These are phyloP conservation scores for Fusarium vanettenii DNA, from an alignment of 2,329 filamentous ascomycete genomes.

Conservation along the genomic window DNA sequence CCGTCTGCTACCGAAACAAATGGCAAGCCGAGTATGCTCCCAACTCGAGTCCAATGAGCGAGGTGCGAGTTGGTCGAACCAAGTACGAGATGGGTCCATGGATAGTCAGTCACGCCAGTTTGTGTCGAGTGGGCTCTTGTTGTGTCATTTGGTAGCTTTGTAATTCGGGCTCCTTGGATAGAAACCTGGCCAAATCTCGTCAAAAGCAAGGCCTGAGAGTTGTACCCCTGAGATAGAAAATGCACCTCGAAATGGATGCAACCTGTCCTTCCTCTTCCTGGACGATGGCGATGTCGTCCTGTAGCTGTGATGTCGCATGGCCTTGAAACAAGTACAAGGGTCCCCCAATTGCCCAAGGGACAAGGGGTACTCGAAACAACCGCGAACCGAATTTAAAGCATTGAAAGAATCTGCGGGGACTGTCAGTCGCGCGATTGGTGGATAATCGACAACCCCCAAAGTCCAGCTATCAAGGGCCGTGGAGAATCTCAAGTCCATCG, in stretches of 20 bases:
- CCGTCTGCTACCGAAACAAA: conserved; percentile 15
- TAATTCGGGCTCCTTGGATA: neutral
- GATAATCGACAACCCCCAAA: conserved; percentile 21
- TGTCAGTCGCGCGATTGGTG: conserved; percentile 27
- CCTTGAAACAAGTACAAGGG: conserved; percentile 41
- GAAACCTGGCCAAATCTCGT: neutral
- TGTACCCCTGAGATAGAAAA: conserved; percentile 4
- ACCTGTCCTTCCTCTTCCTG: conserved; percentile 13
- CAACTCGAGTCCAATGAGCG: neutral
- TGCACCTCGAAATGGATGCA: conserved; percentile 1
- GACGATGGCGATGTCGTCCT: conserved; percentile 18
- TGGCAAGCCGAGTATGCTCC: conserved; percentile 14
- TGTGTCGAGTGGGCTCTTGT: neutral
- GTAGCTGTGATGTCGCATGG: conserved; percentile 30
- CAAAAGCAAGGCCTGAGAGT: conserved; percentile 1
- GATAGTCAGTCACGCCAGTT: conserved; percentile 4
- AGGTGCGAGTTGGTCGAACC: neutral
- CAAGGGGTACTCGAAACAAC: conserved; percentile 33
- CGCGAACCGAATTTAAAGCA: conserved; percentile 31
- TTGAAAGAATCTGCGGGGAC: conserved; percentile 33
- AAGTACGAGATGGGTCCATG: conserved; percentile 5
- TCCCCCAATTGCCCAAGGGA: conserved; percentile 12
- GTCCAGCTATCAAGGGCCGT: conserved; percentile 39
- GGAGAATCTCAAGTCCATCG: conserved; percentile 43
- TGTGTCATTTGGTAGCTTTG: neutral